Base-by-base conservation (phyloP, 2,329 filamentous ascomycete genomes). In the Neurospora sp. region DNA sequence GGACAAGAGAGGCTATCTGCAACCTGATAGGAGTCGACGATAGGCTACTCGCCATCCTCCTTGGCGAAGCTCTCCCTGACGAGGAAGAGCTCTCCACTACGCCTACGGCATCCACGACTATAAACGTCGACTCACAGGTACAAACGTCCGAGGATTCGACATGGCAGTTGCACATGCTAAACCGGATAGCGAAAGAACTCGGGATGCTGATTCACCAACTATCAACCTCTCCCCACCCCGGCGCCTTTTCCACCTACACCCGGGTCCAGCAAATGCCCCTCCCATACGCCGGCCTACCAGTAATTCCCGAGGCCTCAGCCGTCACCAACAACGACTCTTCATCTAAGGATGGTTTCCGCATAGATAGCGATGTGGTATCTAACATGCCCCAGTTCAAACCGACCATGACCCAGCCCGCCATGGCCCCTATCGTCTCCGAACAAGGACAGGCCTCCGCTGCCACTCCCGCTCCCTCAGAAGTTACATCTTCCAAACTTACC, bases 1-100 rank as follows among this genome's bases (percentile, higher is more conserved):
- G 91, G 11, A 97, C 95, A 2, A 88, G 91, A 70, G 92, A 90
- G 75, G 91, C 98, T 37, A 93, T 99, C 74, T 88, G 89, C 68
- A 93, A 97, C 77, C 82, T 99, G 62, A 91, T 98, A 78, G 95
- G 95, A 8, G 91, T 99, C 69, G 94, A 98, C 75, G 93, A 97
- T 73, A 87, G 88, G 67, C 83, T 96, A 23, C 85, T 99, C 8
- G 92, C 92, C 0, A 89, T 97, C 67, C 89, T 99, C 8, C 90
- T 98, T 69, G 96, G 96, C 12, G 93, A 97, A 78, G 83, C 87
- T 2, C 81, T 97, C 33, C 88, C 89, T 2, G 82, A 81, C 36
- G 81, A 83, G 37, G 73, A 85, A 43, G 80, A 84, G 70, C 72
- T 85, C 10, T 82, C 83, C 11, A 79, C 82, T 10, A 86, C 83